phyloP scores from a whole-genome alignment of 352 stramenopile genomes.

The Globisporangium abappressorium region DNA sequence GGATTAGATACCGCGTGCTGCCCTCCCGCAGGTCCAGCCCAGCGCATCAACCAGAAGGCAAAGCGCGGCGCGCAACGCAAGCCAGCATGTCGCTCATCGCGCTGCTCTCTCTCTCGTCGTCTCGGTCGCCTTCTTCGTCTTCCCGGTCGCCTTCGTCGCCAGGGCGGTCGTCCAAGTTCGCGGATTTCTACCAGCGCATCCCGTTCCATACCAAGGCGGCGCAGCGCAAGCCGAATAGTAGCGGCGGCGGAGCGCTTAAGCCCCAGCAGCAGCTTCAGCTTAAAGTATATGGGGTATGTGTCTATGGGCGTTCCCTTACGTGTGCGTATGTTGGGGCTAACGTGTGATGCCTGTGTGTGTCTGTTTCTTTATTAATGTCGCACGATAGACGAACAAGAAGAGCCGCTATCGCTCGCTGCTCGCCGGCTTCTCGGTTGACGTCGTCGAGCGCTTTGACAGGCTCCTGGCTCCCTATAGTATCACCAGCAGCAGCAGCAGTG shows the following conservation, averaged over 20 bases:
- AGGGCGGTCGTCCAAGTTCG: conserved; percentile 3
- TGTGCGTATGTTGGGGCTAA: not conserved
- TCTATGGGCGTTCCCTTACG: not conserved
- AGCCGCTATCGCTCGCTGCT: conserved; percentile 14
- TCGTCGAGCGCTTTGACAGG: conserved; percentile 7
- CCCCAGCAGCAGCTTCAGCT: conserved; percentile 9
- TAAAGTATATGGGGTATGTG: conserved; percentile 8
- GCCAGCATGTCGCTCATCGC: conserved; percentile 15
- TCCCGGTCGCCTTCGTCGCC: not conserved
- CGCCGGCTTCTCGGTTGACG: conserved; percentile 18
- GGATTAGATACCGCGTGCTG: not conserved
- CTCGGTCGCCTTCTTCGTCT: not conserved
- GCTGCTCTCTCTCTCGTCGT: conserved; percentile 15
- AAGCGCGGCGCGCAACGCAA: not conserved
- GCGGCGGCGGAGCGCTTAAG: conserved; percentile 1
- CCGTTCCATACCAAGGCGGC: not conserved
- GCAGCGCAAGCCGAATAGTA: conserved; percentile 9
- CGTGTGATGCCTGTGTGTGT: not conserved
- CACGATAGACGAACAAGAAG: conserved; percentile 15
- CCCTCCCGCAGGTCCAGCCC: not conserved
- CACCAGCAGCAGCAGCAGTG: not conserved
- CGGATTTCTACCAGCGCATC: conserved; percentile 12
- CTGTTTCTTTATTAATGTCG: not conserved
- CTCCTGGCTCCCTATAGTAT: not conserved
- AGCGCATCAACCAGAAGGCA: not conserved